phyloP scores from a whole-genome alignment of 176 grass and related monocot genomes.

The Carex kokanica region DNA sequence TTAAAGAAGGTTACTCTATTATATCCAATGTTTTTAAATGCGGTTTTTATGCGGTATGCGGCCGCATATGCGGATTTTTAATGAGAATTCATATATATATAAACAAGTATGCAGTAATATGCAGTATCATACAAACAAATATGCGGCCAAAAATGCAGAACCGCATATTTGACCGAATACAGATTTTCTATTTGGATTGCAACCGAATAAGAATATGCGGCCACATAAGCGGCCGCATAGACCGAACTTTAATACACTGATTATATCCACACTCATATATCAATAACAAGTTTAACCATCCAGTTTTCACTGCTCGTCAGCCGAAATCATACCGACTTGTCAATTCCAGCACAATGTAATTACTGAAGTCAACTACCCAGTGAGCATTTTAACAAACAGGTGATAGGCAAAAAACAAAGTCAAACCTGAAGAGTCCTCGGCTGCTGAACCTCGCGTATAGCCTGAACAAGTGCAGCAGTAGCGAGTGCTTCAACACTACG shows the following conservation, averaged over 20 bases:
- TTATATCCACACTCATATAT: background rate
- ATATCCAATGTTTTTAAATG: background rate
- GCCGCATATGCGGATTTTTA: no score
- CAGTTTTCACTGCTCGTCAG: background rate
- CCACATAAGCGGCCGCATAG: no score
- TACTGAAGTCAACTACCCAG: background rate
- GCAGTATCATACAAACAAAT: no score
- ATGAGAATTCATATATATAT: no score
- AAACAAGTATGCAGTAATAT: no score
- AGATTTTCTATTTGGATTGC: no score
- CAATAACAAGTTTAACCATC: background rate
- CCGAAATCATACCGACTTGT: background rate
- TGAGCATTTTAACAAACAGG: constrained; percentile 24
- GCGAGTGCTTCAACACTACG: constrained; percentile 90
- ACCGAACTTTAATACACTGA: no score
- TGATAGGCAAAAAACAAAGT: background rate
- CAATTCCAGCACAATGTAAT: background rate
- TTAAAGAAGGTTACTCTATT: background rate
- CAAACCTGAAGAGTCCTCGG: constrained; percentile 86
- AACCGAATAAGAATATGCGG: no score
- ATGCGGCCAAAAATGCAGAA: no score
- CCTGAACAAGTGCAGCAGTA: constrained; percentile 89
- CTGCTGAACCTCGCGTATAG: constrained; percentile 92
- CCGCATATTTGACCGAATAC: no score
- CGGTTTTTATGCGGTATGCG: no score